Evolutionary conservation across 2,329 filamentous ascomycete species (phyloP), one percentile per base, ranked within the genome.

Genomic region (Trichothecium sympodiale): DNA sequence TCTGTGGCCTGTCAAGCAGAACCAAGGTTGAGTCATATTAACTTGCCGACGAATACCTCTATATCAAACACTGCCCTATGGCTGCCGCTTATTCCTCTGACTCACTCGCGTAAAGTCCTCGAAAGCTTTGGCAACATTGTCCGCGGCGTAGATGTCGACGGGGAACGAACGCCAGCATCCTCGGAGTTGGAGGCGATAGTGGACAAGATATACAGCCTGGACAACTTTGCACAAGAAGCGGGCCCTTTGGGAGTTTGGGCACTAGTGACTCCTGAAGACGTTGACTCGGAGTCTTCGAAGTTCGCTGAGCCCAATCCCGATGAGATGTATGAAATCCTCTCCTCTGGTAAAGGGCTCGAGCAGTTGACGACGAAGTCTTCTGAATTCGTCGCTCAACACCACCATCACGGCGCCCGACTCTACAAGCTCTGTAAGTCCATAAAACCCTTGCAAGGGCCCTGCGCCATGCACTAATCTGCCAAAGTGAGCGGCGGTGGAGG

Each of bases 71-170:
- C 53, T 8, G 42, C 48, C 17, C 41, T 59, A 10, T 57, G 53
- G 44, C 50, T 62, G 0, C 65, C 80, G 0, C 56, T 88, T 3
- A 54, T 77, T 9, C 74, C 80, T 1, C 53, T 88, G 26, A 84
- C 80, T 1, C 53, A 59, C 5, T 68, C 79, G 13, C 71, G 81
- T 14, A 61, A 58, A 32, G 76, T 91, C 26, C 59, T 68, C 1
- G 69, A 73, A 27, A 76, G 77, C 26, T 74, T 88, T 48, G 85
- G 85, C 4, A 93, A 93, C 55, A 89, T 93, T 37, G 64, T 91
- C 16, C 74, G 80, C 23, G 70, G 73, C 29, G 52, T 88, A 8
- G 61, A 72, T 13, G 58, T 69, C 14, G 50, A 64, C 16, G 64
- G 61, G 4, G 52, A 59, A 23, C 47, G 56, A 2, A 59, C 68